Percentiles rank a stretch among this genome's conserved stretches.
Conservation (phyloP, 768 basidiomycete species). For the Arthromyces matolae region DNA sequence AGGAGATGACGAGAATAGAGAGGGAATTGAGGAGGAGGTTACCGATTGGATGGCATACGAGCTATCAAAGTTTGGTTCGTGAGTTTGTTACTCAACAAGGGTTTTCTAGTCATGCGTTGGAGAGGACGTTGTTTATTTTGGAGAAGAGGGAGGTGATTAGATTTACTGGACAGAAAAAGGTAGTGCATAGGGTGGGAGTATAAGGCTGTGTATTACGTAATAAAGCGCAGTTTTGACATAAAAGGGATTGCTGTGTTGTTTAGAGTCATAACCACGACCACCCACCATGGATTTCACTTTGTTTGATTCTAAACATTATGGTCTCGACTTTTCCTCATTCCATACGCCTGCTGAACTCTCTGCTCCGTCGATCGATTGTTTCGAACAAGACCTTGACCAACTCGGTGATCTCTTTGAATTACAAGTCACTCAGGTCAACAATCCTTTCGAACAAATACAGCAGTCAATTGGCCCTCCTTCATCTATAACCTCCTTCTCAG, state of each 20-base stretch:
- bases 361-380: conserved; percentile 77
- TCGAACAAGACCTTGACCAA: conserved; percentile 82
- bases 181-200: conserved; percentile 36
- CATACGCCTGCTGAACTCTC: conserved; percentile 66
- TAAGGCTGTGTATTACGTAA: conserved; percentile 1
- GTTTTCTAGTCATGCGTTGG: conserved; percentile 85
- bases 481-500: conserved; percentile 73
- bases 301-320: conserved; percentile 29
- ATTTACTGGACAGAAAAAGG: conserved; percentile 68
- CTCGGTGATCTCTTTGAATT: conserved; percentile 63
- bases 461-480: conserved; percentile 71
- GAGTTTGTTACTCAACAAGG: conserved; percentile 95
- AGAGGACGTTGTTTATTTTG: conserved; percentile 84
- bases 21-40: conserved; percentile 78
- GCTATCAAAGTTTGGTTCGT: conserved; percentile 86
- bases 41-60: conserved; percentile 95
- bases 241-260: not conserved
- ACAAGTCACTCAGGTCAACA: conserved; percentile 60
- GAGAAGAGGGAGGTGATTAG: conserved; percentile 95
- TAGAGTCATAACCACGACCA: not conserved
- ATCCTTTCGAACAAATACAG: conserved; percentile 63
- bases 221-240: conserved; percentile 7
- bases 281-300: conserved; percentile 16
- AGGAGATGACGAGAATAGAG: conserved; percentile 89
- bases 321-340: conserved; percentile 67